A percentile compares a stretch with the other conserved stretches of the same genome.
These are phyloP conservation scores for Crithidia thermophila DNA, from an alignment of 208 protist genomes.

Conservation along the genomic window DNA sequence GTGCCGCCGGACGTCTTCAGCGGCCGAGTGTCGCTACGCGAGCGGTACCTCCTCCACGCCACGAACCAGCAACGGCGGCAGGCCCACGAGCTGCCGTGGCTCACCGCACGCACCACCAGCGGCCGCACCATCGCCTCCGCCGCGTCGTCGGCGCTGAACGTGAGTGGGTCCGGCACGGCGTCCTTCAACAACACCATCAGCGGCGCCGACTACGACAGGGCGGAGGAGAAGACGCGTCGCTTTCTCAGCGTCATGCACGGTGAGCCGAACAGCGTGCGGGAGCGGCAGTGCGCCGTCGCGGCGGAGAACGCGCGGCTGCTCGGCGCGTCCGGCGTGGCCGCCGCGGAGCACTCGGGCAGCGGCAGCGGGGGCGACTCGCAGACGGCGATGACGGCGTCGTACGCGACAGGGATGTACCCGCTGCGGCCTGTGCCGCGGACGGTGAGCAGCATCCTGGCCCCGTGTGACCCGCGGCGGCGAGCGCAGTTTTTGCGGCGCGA, in stretches of 20 bases:
- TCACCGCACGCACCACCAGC: neutral
- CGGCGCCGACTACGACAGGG: neutral
- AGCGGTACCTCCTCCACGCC: slow-evolving; percentile 58
- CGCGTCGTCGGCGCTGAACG: neutral
- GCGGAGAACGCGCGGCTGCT: slow-evolving; percentile 10
- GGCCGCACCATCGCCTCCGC: neutral
- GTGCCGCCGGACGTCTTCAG: slow-evolving; percentile 69
- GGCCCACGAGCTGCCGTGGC: slow-evolving; percentile 1
- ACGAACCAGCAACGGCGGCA: slow-evolving; percentile 34
- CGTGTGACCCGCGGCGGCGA: neutral
- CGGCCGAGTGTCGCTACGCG: slow-evolving; percentile 53
- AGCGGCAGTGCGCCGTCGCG: slow-evolving; percentile 8
- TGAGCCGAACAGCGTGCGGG: slow-evolving; percentile 5
- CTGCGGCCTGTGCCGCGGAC: slow-evolving; percentile 20
- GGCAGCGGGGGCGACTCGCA: too few relatives aligned
- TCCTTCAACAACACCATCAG: neutral
- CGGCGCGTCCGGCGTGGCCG: neutral
- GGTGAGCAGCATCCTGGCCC: slow-evolving; percentile 5
- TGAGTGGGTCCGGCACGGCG: neutral
- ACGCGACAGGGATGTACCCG: slow-evolving; percentile 25
- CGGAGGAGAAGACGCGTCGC: neutral
- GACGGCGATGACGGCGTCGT: slow-evolving; percentile 13
- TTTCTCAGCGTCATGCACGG: slow-evolving; percentile 19
- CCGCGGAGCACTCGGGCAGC: too few relatives aligned
- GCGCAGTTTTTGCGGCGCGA: neutral